Evolutionary conservation across 306 rosid species (phyloP), one percentile per base, ranked within the genome.

Genomic region (Vigna nakashimae): DNA sequence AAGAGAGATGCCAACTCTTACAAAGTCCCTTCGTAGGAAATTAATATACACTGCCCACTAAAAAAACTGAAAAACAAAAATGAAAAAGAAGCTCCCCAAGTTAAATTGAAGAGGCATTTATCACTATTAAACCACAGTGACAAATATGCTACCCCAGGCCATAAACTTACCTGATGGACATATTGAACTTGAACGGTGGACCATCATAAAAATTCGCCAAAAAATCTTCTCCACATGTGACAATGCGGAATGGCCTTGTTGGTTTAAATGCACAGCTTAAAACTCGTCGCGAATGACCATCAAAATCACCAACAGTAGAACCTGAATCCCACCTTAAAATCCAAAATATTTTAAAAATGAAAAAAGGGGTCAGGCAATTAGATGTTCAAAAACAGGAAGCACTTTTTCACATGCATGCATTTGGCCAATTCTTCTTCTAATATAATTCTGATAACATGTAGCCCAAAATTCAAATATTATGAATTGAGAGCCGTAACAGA

Each of bases 171-270:
- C 99, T 92, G 84, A 80, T 86, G 75, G 97, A 92, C 82, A 75
- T 88, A 82, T 76, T 91, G 87, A 95, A 95, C 86, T 89, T 95
- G 79, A 95, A 95, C 5, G 99, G 99, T 0, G 98, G 99, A 60
- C 99, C 99, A 10, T 95, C 96, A 75, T 92, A 95, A 77, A 95
- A 95, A 79, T 95, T 95, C 15, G 87, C 91, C 78, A 95, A 53
- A 79, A 91, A 95, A 82, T 95, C 99, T 86, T 95, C 99, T 20
- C 98, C 99, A 65, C 97, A 91, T 0, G 96, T 85, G 60, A 86
- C 99, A 86, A 95, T 92, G 77, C 98, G 98, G 75, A 92, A 95
- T 22, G 99, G 97, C 34, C 99, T 90, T 6, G 98, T 88, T 75
- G 98, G 98, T 84, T 95, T 95, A 69, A 92, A 86, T 55, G 89